Evolutionary conservation across 202 grass and related monocot species (phyloP).

Genomic region (Sporobolus alterniflorus): DNA sequence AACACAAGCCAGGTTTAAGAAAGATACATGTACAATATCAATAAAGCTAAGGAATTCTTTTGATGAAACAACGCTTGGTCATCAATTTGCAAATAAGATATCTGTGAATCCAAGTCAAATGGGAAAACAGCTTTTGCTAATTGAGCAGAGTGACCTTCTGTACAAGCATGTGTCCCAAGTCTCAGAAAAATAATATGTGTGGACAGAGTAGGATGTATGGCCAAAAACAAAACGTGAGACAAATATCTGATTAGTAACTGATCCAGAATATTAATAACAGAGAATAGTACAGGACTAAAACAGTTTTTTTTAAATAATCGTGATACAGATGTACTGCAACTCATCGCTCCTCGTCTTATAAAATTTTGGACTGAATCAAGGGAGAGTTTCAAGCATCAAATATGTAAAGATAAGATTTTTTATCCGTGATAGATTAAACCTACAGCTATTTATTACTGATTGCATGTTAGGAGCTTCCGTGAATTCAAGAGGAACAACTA

Average conservation of each 20-base stretch:
- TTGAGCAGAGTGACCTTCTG: neutral
- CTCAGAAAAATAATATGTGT: neutral
- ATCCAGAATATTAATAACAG: constrained; percentile 5
- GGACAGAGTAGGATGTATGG: constrained; percentile 12
- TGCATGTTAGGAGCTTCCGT: neutral
- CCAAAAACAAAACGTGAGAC: neutral
- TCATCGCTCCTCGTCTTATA: neutral
- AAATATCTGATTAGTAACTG: constrained; percentile 16
- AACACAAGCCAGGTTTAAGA: constrained; percentile 9
- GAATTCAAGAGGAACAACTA: neutral
- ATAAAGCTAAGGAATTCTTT: neutral
- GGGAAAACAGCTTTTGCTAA: constrained; percentile 1
- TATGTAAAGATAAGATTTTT: neutral
- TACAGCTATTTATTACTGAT: neutral
- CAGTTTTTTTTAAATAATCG: no score
- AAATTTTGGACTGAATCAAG: neutral
- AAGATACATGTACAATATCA: neutral
- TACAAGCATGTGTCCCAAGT: constrained; percentile 3
- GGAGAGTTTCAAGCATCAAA: neutral
- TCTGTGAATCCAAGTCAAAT: neutral
- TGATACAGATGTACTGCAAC: no score
- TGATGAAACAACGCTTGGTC: no score
- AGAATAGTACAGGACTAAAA: neutral
- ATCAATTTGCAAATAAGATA: neutral
- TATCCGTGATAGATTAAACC: neutral